Evolutionary conservation across 2,329 filamentous ascomycete genomes (phyloP), one percentile per base, ranked within the genome.

Genomic region (Fusarium concolor): DNA sequence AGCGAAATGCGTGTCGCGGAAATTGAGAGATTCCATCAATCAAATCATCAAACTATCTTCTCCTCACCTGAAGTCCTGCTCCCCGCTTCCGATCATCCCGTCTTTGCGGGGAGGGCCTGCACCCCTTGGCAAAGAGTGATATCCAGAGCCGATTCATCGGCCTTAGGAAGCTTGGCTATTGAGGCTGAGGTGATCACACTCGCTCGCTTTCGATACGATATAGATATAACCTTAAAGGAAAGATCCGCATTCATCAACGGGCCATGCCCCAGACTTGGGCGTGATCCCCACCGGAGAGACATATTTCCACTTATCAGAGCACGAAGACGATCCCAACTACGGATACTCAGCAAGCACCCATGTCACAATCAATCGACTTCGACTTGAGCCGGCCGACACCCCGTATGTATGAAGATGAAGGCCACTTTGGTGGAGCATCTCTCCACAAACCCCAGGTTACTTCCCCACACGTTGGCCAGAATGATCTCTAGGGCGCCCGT

Each of bases 1-100:
- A 54, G 54, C 44, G 41, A 53, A 39, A 54, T 55, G 26, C 42
- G 50, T n/a, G 43, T 10, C 14, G 42, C 46, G 59, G 65, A 50
- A 72, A 62, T 20, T 56, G 41, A 50, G 41, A 65, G 29, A 63
- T 53, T 64, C 73, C 71, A 71, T 74, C 71, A 75, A 74, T 75
- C 56, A 68, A 57, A 70, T 43, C 42, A 43, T 46, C 53, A 39
- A 43, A 41, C 20, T 24, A 46, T 56, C 38, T 58, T 71, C 60
- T 68, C 64, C 60, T 71, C 58, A 65, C 58, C 62, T 28, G 33
- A 56, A 50, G 33, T 45, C 54, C 50, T 43, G 49, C 52, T 54
- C 57, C 61, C 55, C 62, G 47, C 65, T 46, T 44, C 57, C 57
- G 56, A 56, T 39, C 53, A 53, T 33, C 35, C 17, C 37, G 56